Evolutionary conservation across 2,329 filamentous ascomycete species (phyloP), one percentile per base, ranked within the genome.

Genomic region (Aspergillus brunneoviolaceus): DNA sequence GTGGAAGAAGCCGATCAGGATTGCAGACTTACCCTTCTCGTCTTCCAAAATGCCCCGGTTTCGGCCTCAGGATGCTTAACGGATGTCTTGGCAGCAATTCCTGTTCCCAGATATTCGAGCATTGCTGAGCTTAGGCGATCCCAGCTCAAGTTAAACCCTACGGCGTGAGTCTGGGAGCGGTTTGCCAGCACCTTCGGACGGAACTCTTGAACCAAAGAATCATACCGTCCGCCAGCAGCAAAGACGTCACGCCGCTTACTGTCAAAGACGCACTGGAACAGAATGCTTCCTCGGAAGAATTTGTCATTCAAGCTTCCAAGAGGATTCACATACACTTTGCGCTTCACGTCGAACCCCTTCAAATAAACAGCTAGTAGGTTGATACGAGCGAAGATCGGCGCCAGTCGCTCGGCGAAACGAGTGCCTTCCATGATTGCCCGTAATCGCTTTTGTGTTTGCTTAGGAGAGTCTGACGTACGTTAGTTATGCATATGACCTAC

Each of bases 211-310:
- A 99, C 94, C 21, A 99, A 80, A 51, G 87, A 87, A 73, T 99
- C 96, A 72, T 99, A 99, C 52, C 95, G 87, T 2, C 95, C 95
- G 54, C 96, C 95, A 33, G 93, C 95, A 5, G 94, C 95, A 70
- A 98, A 92, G 0, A 98, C 91, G 67, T 95, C 89, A 67, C 81
- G 80, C 61, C 85, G 88, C 62, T 89, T 85, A 72, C 92, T 96
- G 72, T 98, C 94, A 64, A 93, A 92, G 2, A 97, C 79, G 69
- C 92, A 97, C 62, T 96, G 91, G 72, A 99, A 98, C 49, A 98
- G 81, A 29, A 98, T 82, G 7, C 93, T 93, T 1, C 90, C 89
- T 19, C 85, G 81, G 74, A 95, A 99, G 72, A 98, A 97, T 59
- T 89, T 90, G 71, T 97, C 93, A 70, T 96, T 96, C 70, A 96